Conservation (phyloP, 768 basidiomycete species). For the Ramaria rubella region DNA sequence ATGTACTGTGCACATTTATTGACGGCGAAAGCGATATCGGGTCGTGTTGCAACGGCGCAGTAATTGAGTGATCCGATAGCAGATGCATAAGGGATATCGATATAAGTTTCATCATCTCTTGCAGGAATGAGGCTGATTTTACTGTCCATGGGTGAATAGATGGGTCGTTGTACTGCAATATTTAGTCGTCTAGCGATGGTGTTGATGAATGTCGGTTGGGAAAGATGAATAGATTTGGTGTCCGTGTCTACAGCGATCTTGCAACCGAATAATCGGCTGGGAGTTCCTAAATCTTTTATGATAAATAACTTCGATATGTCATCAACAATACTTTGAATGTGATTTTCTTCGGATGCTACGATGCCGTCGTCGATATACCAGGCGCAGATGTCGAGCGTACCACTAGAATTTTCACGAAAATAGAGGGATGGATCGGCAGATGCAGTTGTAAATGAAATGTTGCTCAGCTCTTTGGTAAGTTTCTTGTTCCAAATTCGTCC, state of each 20-base stretch:
- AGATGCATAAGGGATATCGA: background rate
- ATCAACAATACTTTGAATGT: background rate
- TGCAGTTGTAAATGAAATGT: slow-evolving; percentile 17
- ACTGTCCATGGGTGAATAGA: slow-evolving; percentile 17
- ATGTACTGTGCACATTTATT: slow-evolving; percentile 12
- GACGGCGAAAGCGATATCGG: slow-evolving; percentile 19
- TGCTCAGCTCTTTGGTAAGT: slow-evolving; percentile 19
- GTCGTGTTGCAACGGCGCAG: slow-evolving; percentile 16
- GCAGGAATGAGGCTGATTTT: slow-evolving; percentile 12
- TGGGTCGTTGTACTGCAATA: slow-evolving; percentile 12
- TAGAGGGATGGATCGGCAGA: slow-evolving; percentile 31
- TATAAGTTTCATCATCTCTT: too few relatives aligned
- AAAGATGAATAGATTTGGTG: background rate
- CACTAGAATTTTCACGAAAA: slow-evolving; percentile 7
- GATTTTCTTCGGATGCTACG: background rate
- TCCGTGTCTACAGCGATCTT: background rate
- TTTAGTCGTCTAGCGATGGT: slow-evolving; percentile 13
- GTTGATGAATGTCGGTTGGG: background rate
- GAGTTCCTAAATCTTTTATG: background rate
- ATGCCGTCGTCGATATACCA: slow-evolving; percentile 30
- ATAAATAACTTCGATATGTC: slow-evolving; percentile 17
- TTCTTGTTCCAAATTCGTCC: slow-evolving; percentile 21
- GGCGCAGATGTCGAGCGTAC: slow-evolving; percentile 22
- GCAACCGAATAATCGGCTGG: background rate
- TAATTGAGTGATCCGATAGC: slow-evolving; percentile 19